Evolutionary conservation across 1,139 yeast species (phyloP).

Genomic region (Arxiozyma telluris): DNA sequence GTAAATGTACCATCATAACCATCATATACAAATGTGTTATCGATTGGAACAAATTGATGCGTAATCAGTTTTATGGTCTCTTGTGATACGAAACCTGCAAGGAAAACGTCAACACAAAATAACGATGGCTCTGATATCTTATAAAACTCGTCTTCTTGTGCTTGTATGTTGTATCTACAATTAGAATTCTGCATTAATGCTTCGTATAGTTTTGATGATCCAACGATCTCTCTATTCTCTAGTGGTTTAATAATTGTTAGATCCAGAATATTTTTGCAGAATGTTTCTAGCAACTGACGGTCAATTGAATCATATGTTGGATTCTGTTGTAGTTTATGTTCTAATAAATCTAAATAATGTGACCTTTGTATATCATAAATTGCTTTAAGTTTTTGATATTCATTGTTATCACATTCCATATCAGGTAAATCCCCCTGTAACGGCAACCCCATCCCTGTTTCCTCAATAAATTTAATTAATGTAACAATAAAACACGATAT

Average conservation of each 20-base stretch:
- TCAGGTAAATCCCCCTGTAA: slow-evolving; percentile 74
- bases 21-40: slow-evolving; percentile 58
- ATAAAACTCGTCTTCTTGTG: neutral
- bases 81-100: slow-evolving; percentile 76
- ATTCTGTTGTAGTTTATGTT: neutral
- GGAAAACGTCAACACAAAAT: slow-evolving; percentile 35
- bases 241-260: slow-evolving; percentile 4
- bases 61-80: slow-evolving; percentile 62
- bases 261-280: slow-evolving; percentile 10
- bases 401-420: slow-evolving; percentile 40
- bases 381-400: neutral
- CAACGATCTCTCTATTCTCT: neutral
- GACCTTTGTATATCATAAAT: neutral
- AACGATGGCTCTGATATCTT: neutral
- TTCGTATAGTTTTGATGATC: neutral
- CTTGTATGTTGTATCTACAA: neutral
- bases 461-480: slow-evolving; percentile 41
- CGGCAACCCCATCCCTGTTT: slow-evolving; percentile 28
- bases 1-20: slow-evolving; percentile 32
- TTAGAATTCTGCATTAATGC: neutral
- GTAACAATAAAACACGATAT: slow-evolving; percentile 62
- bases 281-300: neutral
- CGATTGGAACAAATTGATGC: slow-evolving; percentile 64
- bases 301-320: neutral
- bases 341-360: slow-evolving; percentile 21